phyloP scores from a whole-genome alignment of 345 rosid genomes.

The Camelina hispida region DNA sequence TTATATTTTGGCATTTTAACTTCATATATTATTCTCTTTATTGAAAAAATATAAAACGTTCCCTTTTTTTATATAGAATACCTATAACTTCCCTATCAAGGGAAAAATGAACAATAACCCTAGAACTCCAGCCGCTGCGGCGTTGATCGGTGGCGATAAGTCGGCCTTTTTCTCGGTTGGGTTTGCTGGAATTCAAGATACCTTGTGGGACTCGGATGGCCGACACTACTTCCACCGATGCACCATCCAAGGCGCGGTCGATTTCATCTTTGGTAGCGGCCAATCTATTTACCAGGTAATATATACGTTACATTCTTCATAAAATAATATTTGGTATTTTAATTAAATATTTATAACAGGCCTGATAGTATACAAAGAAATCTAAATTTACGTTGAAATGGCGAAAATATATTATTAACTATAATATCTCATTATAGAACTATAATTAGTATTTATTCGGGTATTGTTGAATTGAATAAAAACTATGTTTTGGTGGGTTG shows the following conservation, averaged over 20 bases:
- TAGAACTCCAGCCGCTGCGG: conserved; percentile 63
- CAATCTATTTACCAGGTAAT: conserved; percentile 81
- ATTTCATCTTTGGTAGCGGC: conserved; percentile 82
- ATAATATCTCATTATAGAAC: neutral
- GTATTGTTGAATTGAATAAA: neutral
- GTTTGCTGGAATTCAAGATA: conserved; percentile 77
- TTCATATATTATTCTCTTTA: neutral
- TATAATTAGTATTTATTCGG: neutral
- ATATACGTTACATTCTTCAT: conserved; percentile 29
- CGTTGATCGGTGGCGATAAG: conserved; percentile 69
- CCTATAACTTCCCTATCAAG: conserved; percentile 55
- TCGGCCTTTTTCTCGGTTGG: conserved; percentile 60
- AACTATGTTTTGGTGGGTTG: neutral
- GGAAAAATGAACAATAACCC: conserved; percentile 43
- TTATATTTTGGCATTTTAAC: neutral
- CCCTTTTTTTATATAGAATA: conserved; percentile 50
- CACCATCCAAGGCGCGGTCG: conserved; percentile 79
- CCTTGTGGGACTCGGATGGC: conserved; percentile 75
- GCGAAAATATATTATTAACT: neutral
- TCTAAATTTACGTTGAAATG: no score
- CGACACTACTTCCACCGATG: conserved; percentile 70
- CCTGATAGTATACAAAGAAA: neutral
- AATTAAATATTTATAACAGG: neutral
- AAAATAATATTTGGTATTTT: neutral
- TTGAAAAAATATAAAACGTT: neutral